phyloP scores from a whole-genome alignment of 306 rosid genomes.

The Quercus variabilis region DNA sequence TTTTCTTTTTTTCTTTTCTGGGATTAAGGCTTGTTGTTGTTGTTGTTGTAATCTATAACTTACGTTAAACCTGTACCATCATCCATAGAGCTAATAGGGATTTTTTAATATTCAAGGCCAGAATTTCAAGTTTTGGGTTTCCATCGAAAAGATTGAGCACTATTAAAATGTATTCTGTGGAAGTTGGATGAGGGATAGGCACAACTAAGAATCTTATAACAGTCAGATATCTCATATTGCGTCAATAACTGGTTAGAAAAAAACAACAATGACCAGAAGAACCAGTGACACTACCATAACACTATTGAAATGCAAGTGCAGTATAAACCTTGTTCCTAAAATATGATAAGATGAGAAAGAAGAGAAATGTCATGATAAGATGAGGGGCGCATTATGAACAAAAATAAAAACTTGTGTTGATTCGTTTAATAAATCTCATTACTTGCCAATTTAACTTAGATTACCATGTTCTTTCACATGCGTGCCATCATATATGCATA shows the following conservation, averaged over 20 bases:
- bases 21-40: too few relatives aligned
- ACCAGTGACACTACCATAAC: neutral
- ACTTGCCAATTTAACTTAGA: neutral
- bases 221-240: neutral
- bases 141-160: neutral
- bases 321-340: neutral
- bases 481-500: too few relatives aligned
- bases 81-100: too few relatives aligned
- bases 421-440: too few relatives aligned
- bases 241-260: neutral
- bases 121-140: slow-evolving; percentile 9
- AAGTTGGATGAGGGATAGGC: neutral
- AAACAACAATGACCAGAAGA: neutral
- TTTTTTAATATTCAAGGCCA: too few relatives aligned
- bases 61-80: too few relatives aligned
- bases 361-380: neutral
- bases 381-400: neutral
- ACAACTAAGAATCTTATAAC: neutral
- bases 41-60: too few relatives aligned
- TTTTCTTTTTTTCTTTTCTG: too few relatives aligned
- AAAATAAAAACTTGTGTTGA: neutral
- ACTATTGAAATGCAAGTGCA: neutral
- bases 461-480: too few relatives aligned
- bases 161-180: neutral
- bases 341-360: neutral